These are phyloP conservation scores for Trichoderma atrobrunneum DNA, from an alignment of 2,329 filamentous ascomycete genomes.

Conservation along the genomic window DNA sequence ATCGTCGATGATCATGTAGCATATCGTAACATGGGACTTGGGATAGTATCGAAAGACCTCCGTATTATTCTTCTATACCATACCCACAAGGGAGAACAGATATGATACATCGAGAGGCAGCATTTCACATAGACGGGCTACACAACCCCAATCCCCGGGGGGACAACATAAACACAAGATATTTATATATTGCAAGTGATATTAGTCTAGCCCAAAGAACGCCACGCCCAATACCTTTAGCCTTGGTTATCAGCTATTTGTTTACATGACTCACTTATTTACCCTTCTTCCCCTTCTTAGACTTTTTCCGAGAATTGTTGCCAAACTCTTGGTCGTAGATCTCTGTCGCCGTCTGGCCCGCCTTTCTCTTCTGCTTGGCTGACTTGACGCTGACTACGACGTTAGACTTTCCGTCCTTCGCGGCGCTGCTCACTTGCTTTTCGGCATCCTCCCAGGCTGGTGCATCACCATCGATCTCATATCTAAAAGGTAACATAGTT, in stretches of 20 bases:
- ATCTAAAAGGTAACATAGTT: conserved; percentile 40
- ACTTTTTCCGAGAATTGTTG: conserved; percentile 57
- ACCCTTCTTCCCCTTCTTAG: conserved; percentile 40
- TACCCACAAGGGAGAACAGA: background rate
- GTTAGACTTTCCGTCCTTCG: conserved; percentile 54
- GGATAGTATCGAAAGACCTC: background rate
- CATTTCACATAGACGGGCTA: too few relatives aligned
- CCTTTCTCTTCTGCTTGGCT: conserved; percentile 74
- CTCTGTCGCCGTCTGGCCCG: conserved; percentile 57
- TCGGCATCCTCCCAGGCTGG: conserved; percentile 69
- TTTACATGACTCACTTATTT: conserved; percentile 7
- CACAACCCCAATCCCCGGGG: too few relatives aligned
- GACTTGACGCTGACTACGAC: conserved; percentile 78
- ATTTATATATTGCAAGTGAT: background rate
- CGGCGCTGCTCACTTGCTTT: conserved; percentile 63
- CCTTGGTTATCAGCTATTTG: background rate
- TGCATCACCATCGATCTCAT: conserved; percentile 62
- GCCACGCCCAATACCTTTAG: conserved; percentile 11
- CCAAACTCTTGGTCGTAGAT: conserved; percentile 61
- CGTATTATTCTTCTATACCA: background rate
- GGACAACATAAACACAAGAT: background rate
- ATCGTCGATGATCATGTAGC: background rate
- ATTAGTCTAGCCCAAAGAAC: conserved; percentile 11
- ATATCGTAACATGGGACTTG: background rate
- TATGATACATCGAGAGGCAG: too few relatives aligned